Percentiles rank a stretch among this genome's conserved stretches.
phyloP scores from a whole-genome alignment of 2,329 filamentous ascomycete species.

The Xylaria sp. region DNA sequence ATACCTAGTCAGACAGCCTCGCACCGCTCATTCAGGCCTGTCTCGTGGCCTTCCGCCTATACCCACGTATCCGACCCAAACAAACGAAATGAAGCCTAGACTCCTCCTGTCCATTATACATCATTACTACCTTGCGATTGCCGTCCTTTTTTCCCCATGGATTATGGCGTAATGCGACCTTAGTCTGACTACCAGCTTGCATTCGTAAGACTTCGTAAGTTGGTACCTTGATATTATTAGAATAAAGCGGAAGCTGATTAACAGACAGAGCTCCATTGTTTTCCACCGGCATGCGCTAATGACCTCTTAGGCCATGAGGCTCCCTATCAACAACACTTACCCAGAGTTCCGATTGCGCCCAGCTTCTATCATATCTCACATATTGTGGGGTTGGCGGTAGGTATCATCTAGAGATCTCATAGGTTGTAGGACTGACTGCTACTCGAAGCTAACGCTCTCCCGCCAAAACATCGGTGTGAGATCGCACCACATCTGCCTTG shows the following conservation, averaged over 20 bases:
- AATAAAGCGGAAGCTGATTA: conserved; percentile 13
- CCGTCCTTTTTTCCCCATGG: conserved; percentile 1
- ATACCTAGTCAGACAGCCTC: conserved; percentile 14
- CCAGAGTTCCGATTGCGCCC: not conserved
- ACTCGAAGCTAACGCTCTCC: not conserved
- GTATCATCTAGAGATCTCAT: not conserved
- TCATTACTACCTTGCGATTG: conserved; percentile 9
- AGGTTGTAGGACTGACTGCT: not conserved
- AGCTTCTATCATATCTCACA: not conserved
- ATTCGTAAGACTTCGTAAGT: not conserved
- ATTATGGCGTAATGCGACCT: conserved; percentile 5
- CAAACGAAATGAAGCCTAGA: not conserved
- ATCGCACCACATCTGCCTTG: conserved; percentile 6
- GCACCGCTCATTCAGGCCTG: conserved; percentile 2
- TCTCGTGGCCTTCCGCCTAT: conserved; percentile 21
- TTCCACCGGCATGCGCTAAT: not conserved
- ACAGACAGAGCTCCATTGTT: conserved; percentile 11
- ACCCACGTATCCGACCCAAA: conserved; percentile 16
- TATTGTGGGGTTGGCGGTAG: not conserved
- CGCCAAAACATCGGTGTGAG: conserved; percentile 30
- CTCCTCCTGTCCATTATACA: conserved; percentile 1
- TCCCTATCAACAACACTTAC: not conserved
- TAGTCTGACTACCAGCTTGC: conserved; percentile 14
- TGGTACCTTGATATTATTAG: conserved; percentile 12
- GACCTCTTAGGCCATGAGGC: not conserved